A percentile compares a stretch with the other conserved stretches of the same genome.
Evolutionary conservation across 2,329 filamentous ascomycete genomes (phyloP).

Genomic region (Scytalidium lignicola): DNA sequence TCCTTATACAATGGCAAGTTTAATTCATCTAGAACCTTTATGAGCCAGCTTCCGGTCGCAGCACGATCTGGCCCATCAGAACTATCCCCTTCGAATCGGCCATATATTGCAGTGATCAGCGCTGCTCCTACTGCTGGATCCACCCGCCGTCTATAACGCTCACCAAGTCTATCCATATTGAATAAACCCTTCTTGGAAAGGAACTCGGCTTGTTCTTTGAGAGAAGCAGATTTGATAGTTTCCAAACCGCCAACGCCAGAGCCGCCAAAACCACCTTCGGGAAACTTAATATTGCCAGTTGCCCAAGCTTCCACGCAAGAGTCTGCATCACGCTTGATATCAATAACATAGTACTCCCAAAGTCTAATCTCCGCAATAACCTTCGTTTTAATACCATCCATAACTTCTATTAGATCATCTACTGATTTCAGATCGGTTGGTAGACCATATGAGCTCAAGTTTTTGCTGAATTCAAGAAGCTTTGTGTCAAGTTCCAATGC

Average conservation of each 20-base stretch:
- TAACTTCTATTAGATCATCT: constrained; percentile 73
- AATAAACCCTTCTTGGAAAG: constrained; percentile 61
- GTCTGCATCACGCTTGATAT: constrained; percentile 68
- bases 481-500: constrained; percentile 75
- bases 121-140: constrained; percentile 67
- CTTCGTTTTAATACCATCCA: constrained; percentile 76
- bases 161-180: constrained; percentile 70
- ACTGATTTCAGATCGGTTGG: constrained; percentile 66
- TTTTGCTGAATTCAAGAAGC: constrained; percentile 59
- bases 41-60: constrained; percentile 49
- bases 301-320: constrained; percentile 69
- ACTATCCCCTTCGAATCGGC: constrained; percentile 55
- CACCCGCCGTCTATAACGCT: constrained; percentile 68
- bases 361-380: constrained; percentile 73
- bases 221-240: constrained; percentile 46
- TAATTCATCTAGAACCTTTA: constrained; percentile 69
- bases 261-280: constrained; percentile 45
- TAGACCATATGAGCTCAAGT: constrained; percentile 63
- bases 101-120: constrained; percentile 62
- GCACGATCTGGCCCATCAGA: constrained; percentile 43
- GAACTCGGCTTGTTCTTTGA: constrained; percentile 52
- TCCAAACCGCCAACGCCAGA: constrained; percentile 44
- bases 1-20: constrained; percentile 89
- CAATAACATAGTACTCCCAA: constrained; percentile 90
- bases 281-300: constrained; percentile 49